These are phyloP conservation scores for Jatropha curcas DNA, from an alignment of 345 rosid genomes.

Conservation along the genomic window DNA sequence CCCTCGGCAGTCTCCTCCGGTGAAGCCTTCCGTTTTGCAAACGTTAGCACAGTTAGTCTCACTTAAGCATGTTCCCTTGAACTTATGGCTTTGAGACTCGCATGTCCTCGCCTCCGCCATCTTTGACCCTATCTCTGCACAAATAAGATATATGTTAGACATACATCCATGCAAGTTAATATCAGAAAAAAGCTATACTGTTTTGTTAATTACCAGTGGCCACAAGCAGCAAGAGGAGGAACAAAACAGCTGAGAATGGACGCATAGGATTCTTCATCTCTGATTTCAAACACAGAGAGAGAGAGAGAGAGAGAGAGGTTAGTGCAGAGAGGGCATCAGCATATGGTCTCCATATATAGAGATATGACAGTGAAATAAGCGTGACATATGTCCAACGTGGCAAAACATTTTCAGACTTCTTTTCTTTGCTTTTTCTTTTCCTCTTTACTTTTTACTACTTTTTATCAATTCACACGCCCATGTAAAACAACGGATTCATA, in stretches of 20 bases:
- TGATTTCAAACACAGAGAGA: background rate
- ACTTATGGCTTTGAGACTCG: conserved; percentile 42
- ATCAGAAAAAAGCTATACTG: background rate
- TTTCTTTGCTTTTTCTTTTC: no score
- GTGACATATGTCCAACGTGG: no score
- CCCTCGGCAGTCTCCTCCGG: conserved; percentile 42
- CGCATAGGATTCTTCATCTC: background rate
- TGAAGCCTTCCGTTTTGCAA: conserved; percentile 44
- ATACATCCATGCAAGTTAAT: no score
- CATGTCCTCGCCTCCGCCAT: conserved; percentile 39
- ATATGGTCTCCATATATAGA: no score
- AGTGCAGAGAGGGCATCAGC: background rate
- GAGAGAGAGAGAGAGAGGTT: background rate
- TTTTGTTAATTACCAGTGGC: background rate
- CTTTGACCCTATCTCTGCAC: conserved; percentile 16
- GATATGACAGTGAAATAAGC: no score
- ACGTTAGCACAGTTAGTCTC: conserved; percentile 35
- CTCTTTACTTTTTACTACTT: no score
- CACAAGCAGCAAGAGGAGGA: background rate
- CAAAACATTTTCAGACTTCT: no score
- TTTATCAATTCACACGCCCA: no score
- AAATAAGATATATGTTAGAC: background rate
- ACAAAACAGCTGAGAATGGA: background rate
- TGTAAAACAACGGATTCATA: no score
- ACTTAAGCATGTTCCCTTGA: conserved; percentile 37